Evolutionary conservation across 495 filamentous ascomycete genomes (phyloP).

Genomic region (Podospora appendiculata): DNA sequence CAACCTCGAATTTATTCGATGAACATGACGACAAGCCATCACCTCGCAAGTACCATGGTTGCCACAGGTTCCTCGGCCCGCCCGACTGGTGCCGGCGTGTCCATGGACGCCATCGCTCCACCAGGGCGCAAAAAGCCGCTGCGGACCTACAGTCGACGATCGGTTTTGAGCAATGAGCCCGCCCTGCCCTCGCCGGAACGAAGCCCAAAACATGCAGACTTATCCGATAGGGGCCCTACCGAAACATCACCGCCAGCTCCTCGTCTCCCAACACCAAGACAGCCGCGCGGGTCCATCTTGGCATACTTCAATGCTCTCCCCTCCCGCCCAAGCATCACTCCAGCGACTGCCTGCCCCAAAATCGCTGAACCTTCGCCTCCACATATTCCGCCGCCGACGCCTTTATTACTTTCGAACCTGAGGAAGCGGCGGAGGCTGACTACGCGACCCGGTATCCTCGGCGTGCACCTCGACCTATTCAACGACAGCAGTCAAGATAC

Average conservation of each 20-base stretch:
- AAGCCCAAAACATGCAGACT: neutral
- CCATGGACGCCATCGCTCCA: neutral
- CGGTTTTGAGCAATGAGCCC: constrained; percentile 13
- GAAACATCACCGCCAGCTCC: neutral
- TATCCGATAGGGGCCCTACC: neutral
- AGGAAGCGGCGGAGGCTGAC: constrained; percentile 30
- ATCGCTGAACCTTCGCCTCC: constrained; percentile 4
- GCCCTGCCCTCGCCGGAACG: neutral
- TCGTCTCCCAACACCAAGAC: neutral
- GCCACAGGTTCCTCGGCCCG: too few relatives aligned
- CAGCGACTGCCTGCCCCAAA: constrained; percentile 5
- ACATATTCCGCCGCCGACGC: constrained; percentile 17
- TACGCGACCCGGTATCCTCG: constrained; percentile 14
- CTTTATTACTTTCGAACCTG: constrained; percentile 1
- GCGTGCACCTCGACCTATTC: neutral
- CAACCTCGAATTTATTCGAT: too few relatives aligned
- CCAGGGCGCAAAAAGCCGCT: constrained; percentile 24
- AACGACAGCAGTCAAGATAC: neutral
- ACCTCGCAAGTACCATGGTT: too few relatives aligned
- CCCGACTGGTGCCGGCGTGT: neutral
- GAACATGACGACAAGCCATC: too few relatives aligned
- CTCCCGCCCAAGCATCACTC: constrained; percentile 3
- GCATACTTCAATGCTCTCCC: constrained; percentile 32
- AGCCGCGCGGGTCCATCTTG: constrained; percentile 28
- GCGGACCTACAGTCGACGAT: constrained; percentile 37